Percentiles rank a stretch among this genome's conserved stretches.
Evolutionary conservation across 208 protist genomes (phyloP).

Genomic region (Trypanosomatidae sp.): DNA sequence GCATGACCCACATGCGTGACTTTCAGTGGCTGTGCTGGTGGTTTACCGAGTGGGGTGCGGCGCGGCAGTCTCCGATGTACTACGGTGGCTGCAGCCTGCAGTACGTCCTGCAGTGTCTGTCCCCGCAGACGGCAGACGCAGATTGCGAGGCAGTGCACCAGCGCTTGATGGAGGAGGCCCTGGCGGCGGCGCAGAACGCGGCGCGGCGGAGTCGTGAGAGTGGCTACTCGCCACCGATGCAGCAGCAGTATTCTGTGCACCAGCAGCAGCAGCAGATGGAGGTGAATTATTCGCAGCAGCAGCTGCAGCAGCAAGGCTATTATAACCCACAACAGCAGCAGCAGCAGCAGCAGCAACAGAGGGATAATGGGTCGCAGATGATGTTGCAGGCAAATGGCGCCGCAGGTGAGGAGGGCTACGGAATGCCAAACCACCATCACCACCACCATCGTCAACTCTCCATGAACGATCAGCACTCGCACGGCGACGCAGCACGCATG

Average conservation of each 20-base stretch:
- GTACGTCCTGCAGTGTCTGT: conserved; percentile 66
- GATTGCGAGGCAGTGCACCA: conserved; percentile 60
- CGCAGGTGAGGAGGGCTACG: too few relatives aligned
- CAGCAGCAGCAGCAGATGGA: too few relatives aligned
- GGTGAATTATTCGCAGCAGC: too few relatives aligned
- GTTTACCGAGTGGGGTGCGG: conserved; percentile 52
- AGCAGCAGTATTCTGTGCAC: conserved; percentile 9
- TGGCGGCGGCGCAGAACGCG: background rate
- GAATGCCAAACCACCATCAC: too few relatives aligned
- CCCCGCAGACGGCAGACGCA: conserved; percentile 43
- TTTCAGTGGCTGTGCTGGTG: conserved; percentile 80
- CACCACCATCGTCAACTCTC: too few relatives aligned
- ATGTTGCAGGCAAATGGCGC: too few relatives aligned
- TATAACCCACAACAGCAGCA: too few relatives aligned
- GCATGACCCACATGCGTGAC: conserved; percentile 78
- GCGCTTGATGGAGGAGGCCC: conserved; percentile 25
- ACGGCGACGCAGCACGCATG: too few relatives aligned
- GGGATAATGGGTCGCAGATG: too few relatives aligned
- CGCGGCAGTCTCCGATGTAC: conserved; percentile 30
- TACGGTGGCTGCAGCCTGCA: conserved; percentile 53
- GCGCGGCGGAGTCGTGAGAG: background rate
- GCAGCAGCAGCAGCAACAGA: too few relatives aligned
- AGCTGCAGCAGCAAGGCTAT: conserved; percentile 2
- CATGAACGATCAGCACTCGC: too few relatives aligned
- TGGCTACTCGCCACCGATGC: background rate